phyloP scores from a whole-genome alignment of 768 basidiomycete genomes.

The Leccinum rimulosum region DNA sequence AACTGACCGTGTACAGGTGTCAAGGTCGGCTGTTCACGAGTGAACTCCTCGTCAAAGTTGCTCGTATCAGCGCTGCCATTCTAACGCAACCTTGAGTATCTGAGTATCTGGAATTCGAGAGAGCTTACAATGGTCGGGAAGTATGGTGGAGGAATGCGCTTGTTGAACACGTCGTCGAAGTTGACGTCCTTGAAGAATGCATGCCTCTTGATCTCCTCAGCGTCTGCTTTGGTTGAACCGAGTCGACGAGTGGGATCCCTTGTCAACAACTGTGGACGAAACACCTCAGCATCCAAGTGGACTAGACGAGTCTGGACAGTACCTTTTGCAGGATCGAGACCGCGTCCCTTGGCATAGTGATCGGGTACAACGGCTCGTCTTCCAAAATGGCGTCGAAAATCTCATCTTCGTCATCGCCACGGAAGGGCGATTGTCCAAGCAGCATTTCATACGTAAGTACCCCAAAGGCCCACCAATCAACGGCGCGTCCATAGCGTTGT shows the following conservation, averaged over 20 bases:
- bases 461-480: slow-evolving; percentile 99
- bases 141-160: slow-evolving; percentile 96
- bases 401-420: slow-evolving; percentile 99
- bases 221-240: slow-evolving; percentile 88
- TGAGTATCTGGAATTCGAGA: neutral
- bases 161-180: slow-evolving; percentile 96
- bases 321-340: slow-evolving; percentile 96
- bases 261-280: slow-evolving; percentile 74
- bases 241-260: slow-evolving; percentile 89
- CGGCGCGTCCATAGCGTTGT: slow-evolving; percentile 96
- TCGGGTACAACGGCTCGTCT: slow-evolving; percentile 97
- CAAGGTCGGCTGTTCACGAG: slow-evolving; percentile 91
- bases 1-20: slow-evolving; percentile 97
- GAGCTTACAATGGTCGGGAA: slow-evolving; percentile 88
- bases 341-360: slow-evolving; percentile 98
- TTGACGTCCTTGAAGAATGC: slow-evolving; percentile 98
- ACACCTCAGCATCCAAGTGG: slow-evolving; percentile 4
- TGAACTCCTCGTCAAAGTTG: slow-evolving; percentile 98
- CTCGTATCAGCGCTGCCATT: slow-evolving; percentile 84
- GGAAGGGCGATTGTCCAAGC: slow-evolving; percentile 97
- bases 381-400: slow-evolving; percentile 99
- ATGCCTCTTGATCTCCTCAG: slow-evolving; percentile 95
- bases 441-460: slow-evolving; percentile 99
- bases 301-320: slow-evolving; percentile 4
- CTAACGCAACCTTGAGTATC: slow-evolving; percentile 36